phyloP scores from a whole-genome alignment of 805 yeast genomes.

The Spathaspora girioi region DNA sequence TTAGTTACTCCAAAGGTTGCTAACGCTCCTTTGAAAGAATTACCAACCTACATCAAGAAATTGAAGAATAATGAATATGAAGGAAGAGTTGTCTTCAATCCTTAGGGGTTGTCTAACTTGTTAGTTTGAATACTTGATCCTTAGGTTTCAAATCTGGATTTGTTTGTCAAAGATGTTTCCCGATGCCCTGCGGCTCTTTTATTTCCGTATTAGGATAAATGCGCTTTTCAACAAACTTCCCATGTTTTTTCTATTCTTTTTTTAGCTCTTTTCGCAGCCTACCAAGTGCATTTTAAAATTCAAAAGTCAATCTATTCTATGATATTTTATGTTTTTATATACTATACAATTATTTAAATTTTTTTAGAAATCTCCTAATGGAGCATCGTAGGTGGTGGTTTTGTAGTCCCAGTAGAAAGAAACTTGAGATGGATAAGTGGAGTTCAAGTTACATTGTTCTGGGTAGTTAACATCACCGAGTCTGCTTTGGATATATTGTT shows the following conservation, averaged over 20 bases:
- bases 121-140: too few species aligned
- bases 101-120: background rate
- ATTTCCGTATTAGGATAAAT: background rate
- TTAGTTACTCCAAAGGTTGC: constrained; percentile 34
- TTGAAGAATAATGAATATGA: constrained; percentile 29
- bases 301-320: background rate
- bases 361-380: constrained; percentile 6
- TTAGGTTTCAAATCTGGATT: too few species aligned
- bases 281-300: background rate
- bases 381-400: constrained; percentile 5
- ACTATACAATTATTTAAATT: background rate
- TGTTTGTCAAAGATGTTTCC: too few species aligned
- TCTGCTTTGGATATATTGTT: constrained; percentile 24
- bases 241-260: background rate
- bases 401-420: constrained; percentile 43
- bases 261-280: background rate
- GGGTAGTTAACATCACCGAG: constrained; percentile 22
- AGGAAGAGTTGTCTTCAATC: constrained; percentile 9
- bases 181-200: background rate
- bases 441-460: constrained; percentile 23
- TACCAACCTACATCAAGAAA: constrained; percentile 32
- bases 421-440: constrained; percentile 20
- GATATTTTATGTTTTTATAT: background rate
- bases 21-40: constrained; percentile 25
- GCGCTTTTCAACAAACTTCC: too few species aligned